Conservation (phyloP, 1,284 basidiomycete species). For the Ceratobasidium papillatum region DNA sequence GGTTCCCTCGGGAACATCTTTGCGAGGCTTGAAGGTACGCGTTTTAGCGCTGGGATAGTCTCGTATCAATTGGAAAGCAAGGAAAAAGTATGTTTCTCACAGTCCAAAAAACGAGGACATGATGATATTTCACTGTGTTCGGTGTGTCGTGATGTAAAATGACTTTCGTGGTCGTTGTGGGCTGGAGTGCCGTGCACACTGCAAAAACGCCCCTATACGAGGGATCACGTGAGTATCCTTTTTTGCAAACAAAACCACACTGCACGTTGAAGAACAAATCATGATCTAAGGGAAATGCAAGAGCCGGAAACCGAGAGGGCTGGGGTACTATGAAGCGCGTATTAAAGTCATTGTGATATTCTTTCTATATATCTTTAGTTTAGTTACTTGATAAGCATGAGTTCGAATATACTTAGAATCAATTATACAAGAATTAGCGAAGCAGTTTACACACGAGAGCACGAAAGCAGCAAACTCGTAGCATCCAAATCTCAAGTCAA, state of each 20-base stretch:
- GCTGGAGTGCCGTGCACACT: background rate
- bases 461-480: background rate
- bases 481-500: background rate
- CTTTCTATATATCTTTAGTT: too few species aligned
- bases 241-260: background rate
- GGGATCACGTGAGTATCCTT: slow-evolving; percentile 17
- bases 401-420: too few species aligned
- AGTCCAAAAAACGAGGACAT: slow-evolving; percentile 89
- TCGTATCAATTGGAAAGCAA: slow-evolving; percentile 38
- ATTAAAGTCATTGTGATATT: too few species aligned
- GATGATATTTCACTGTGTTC: background rate
- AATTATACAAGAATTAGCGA: background rate
- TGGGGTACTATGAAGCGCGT: too few species aligned
- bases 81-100: slow-evolving; percentile 58
- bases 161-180: background rate
- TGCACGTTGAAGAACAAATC: background rate
- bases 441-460: background rate
- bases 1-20: slow-evolving; percentile 94
- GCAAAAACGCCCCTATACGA: slow-evolving; percentile 34
- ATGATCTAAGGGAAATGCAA: too few species aligned
- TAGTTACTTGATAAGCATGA: too few species aligned
- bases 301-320: too few species aligned
- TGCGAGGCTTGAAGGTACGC: slow-evolving; percentile 95
- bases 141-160: slow-evolving; percentile 15
- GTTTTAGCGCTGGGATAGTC: slow-evolving; percentile 74